Conservation (phyloP, 2,329 filamentous ascomycete genomes). For the Remersonia thermophila region DNA sequence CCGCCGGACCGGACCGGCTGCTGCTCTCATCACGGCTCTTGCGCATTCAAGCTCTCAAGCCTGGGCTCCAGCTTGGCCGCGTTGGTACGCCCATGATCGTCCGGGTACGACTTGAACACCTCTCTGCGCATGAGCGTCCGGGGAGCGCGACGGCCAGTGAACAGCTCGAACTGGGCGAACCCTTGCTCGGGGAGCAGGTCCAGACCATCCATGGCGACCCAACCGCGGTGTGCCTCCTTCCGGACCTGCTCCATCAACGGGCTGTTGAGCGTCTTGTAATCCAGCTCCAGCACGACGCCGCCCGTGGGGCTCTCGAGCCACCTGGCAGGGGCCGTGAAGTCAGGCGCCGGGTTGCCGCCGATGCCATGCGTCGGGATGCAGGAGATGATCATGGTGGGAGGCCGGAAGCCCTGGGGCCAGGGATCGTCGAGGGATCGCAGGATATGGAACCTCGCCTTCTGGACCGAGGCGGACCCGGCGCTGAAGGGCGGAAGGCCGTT, state of each 20-base stretch:
- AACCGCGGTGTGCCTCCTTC: constrained; percentile 45
- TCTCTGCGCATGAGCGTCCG: constrained; percentile 58
- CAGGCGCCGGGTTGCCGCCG: constrained; percentile 49
- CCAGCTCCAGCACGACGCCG: constrained; percentile 63
- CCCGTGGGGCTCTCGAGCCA: constrained; percentile 65
- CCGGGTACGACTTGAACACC: constrained; percentile 37
- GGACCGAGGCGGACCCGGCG: constrained; percentile 28
- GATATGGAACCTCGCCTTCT: constrained; percentile 41
- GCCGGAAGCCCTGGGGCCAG: constrained; percentile 52
- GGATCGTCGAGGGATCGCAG: constrained; percentile 43
- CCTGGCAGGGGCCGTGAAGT: constrained; percentile 54
- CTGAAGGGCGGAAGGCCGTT: constrained; percentile 31
- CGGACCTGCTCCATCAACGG: constrained; percentile 58
- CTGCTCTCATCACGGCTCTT: constrained; percentile 23
- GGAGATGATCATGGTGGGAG: constrained; percentile 63
- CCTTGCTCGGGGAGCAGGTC: constrained; percentile 69
- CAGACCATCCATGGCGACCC: constrained; percentile 65
- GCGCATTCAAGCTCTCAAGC: constrained; percentile 27
- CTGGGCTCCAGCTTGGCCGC: constrained; percentile 29
- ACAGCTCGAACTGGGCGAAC: constrained; percentile 70
- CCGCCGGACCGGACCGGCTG: not conserved
- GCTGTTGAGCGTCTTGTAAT: constrained; percentile 62
- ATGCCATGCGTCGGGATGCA: constrained; percentile 63
- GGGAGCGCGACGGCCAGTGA: constrained; percentile 60
- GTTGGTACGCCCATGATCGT: constrained; percentile 29